A percentile compares a stretch with the other conserved stretches of the same genome.
These are phyloP conservation scores for Annulohypoxylon maeteangense DNA, from an alignment of 495 filamentous ascomycete genomes.

Conservation along the genomic window DNA sequence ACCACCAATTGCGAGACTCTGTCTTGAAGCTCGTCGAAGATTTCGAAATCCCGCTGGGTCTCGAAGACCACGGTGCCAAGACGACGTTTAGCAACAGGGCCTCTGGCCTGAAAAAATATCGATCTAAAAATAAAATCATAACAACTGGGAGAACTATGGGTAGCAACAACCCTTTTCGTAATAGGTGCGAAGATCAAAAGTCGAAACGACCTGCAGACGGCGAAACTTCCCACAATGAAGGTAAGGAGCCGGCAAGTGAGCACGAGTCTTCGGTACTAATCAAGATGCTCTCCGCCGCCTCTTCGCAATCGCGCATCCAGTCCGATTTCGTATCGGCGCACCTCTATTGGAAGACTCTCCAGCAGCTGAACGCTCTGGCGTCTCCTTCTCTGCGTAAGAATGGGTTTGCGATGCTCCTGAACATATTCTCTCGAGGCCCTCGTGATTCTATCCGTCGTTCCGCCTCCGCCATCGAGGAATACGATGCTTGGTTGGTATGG, in stretches of 20 bases:
- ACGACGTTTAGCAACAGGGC: constrained; percentile 73
- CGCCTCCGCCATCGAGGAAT: constrained; percentile 74
- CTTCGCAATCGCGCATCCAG: constrained; percentile 71
- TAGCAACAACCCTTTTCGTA: constrained; percentile 66
- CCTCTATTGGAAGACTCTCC: constrained; percentile 73
- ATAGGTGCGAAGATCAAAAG: constrained; percentile 51
- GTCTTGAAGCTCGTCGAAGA: constrained; percentile 85
- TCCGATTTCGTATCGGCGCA: constrained; percentile 77
- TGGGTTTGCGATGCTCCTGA: constrained; percentile 73
- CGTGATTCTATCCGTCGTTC: constrained; percentile 73
- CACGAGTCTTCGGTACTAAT: constrained; percentile 63
- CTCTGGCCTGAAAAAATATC: constrained; percentile 61
- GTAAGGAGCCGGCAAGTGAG: constrained; percentile 48
- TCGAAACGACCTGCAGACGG: constrained; percentile 48
- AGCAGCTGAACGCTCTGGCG: constrained; percentile 70
- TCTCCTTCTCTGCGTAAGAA: constrained; percentile 71
- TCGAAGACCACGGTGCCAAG: constrained; percentile 62
- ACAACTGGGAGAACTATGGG: constrained; percentile 58
- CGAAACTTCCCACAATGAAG: constrained; percentile 47
- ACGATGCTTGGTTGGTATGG: constrained; percentile 81
- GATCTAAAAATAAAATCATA: constrained; percentile 60
- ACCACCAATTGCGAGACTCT: constrained; percentile 83
- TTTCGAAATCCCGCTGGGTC: constrained; percentile 74
- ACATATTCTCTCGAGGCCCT: constrained; percentile 74
- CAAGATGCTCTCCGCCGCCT: constrained; percentile 75